These are phyloP conservation scores for Hymenoscyphus scutula DNA, from an alignment of 2,329 filamentous ascomycete genomes.

Conservation along the genomic window DNA sequence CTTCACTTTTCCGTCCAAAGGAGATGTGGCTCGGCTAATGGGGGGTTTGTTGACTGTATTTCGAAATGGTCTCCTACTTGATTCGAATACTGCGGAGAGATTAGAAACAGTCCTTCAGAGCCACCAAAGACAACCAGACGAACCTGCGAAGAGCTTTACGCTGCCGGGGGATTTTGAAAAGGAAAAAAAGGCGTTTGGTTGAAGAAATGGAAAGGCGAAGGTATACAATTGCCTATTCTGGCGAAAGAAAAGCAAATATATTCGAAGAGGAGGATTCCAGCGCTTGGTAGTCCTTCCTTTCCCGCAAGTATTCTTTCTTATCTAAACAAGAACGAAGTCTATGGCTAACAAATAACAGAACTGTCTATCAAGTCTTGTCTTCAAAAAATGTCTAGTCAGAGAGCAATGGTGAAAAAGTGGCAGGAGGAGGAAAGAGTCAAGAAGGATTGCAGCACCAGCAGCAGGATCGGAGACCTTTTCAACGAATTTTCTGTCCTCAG, in stretches of 20 bases:
- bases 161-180: not conserved
- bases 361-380: conserved; percentile 16
- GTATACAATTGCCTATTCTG: conserved; percentile 5
- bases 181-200: not conserved
- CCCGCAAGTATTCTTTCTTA: conserved; percentile 16
- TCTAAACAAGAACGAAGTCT: conserved; percentile 19
- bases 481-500: conserved; percentile 16
- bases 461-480: conserved; percentile 16
- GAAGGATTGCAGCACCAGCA: conserved; percentile 10
- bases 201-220: not conserved
- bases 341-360: conserved; percentile 20
- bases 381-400: conserved; percentile 8
- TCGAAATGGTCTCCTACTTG: not conserved
- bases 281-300: conserved; percentile 34
- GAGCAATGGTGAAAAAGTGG: conserved; percentile 15
- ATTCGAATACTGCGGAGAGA: not conserved
- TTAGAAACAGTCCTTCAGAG: not conserved
- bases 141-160: not conserved
- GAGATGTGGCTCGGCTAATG: not conserved
- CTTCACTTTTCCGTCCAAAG: not conserved
- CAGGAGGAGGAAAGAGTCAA: conserved; percentile 12
- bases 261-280: conserved; percentile 29
- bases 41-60: not conserved
- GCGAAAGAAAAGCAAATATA: conserved; percentile 11
- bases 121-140: not conserved